Base-by-base conservation (phyloP, 805 yeast species). In the Saccharomycopsis schoenii region DNA sequence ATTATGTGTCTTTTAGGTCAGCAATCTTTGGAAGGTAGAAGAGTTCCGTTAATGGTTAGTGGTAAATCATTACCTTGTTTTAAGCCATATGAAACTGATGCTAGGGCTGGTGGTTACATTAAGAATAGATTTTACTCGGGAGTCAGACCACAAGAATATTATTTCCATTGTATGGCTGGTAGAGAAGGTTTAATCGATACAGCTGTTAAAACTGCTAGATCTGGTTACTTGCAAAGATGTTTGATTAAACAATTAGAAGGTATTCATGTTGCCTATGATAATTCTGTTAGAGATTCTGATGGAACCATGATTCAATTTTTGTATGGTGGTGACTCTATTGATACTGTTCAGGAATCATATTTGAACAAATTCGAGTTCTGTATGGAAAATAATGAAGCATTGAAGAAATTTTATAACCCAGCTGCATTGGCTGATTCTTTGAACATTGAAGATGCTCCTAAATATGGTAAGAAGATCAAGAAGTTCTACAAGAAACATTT, bases 141-240 rank as follows among this genome's bases (percentile, higher is more conserved):
- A 74, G 88, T 94, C 67, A 84, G 89, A 73, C 99, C 99, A 4
- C 99, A 94, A 76, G 99, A 94, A 74, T 94, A 96, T 76, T 94
- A 92, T 73, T 94, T 96, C 94, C 99, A 94, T 77, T 94, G 98
- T 80, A 94, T 94, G 99, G 99, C 99, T 60, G 99, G 99, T 76
- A 88, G 99, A 80, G 99, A 94, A 80, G 99, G 99, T 78, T 83
- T 94, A 71, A 94, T 94, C 77, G 99, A 94, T 81, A 94, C 99
- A 63, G 99, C 99, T 58, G 99, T 94, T 66, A 94, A 94, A 77
- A 94, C 99, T 10, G 89, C 97, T 21, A 86, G 97, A 76, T 92
- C 98, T 63, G 99, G 99, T 71, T 94, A 94, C 76, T 81, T 94
- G 74, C 99, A 94, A 77, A 86, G 99, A 77, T 96, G 99, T 83